phyloP scores from a whole-genome alignment of 192 early-diverging fungal genomes.

The Thamnidium elegans region DNA sequence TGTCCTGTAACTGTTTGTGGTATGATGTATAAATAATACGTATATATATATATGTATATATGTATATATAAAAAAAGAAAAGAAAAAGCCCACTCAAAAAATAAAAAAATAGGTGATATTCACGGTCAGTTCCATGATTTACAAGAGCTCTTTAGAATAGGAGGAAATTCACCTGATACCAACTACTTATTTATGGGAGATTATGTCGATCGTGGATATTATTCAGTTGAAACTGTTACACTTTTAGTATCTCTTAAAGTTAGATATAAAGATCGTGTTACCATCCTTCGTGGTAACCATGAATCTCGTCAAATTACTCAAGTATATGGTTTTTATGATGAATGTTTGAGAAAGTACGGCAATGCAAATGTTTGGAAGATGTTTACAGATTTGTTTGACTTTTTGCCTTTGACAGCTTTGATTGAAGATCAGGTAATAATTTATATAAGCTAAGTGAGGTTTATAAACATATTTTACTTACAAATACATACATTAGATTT shows the following conservation, averaged over 20 bases:
- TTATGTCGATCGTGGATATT: conserved; percentile 99
- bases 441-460: not conserved
- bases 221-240: conserved; percentile 97
- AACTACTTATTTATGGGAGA: conserved; percentile 99
- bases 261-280: conserved; percentile 87
- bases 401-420: conserved; percentile 92
- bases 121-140: conserved; percentile 99
- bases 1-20: conserved; percentile 97
- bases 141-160: conserved; percentile 94
- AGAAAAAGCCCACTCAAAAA: not conserved
- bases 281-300: conserved; percentile 97
- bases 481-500: conserved; percentile 56
- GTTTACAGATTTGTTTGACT: conserved; percentile 98
- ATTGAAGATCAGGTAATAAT: conserved; percentile 82
- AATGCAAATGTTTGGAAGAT: conserved; percentile 98
- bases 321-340: conserved; percentile 99
- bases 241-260: conserved; percentile 95
- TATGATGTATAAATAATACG: not conserved
- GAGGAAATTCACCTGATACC: conserved; percentile 94
- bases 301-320: conserved; percentile 99
- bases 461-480: not conserved
- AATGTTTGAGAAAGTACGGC: conserved; percentile 98
- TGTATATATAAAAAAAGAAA: not conserved
- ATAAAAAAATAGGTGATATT: conserved; percentile 62
- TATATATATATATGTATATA: not conserved